Conservation (phyloP, 2,329 filamentous ascomycete species). For the Xylariales sp. region DNA sequence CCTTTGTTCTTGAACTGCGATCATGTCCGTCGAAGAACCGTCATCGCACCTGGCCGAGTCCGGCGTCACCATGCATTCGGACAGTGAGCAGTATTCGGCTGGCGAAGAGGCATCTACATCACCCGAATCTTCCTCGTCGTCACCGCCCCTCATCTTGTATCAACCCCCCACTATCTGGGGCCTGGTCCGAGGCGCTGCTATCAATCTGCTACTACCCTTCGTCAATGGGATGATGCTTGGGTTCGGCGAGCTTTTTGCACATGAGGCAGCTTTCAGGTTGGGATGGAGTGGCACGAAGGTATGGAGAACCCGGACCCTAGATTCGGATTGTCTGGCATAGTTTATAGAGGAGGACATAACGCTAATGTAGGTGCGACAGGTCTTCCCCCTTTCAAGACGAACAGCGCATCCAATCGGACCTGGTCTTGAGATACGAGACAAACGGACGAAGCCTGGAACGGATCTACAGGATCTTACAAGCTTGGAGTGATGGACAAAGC, state of each 20-base stretch:
- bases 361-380: constrained; percentile 38
- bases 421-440: constrained; percentile 74
- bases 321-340: background rate
- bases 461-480: constrained; percentile 63
- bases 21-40: constrained; percentile 48
- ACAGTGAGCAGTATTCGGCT: constrained; percentile 77
- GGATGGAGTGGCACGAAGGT: constrained; percentile 96
- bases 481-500: constrained; percentile 60
- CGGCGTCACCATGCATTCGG: constrained; percentile 72
- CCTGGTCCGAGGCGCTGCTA: constrained; percentile 79
- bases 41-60: constrained; percentile 62
- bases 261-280: constrained; percentile 87
- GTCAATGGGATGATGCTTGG: constrained; percentile 98
- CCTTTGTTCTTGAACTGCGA: too few species aligned
- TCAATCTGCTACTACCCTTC: constrained; percentile 93
- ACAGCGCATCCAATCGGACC: constrained; percentile 67
- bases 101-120: constrained; percentile 58
- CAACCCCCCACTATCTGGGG: constrained; percentile 84
- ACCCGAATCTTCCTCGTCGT: constrained; percentile 53
- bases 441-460: constrained; percentile 51
- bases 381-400: constrained; percentile 57
- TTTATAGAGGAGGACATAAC: too few species aligned
- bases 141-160: constrained; percentile 76
- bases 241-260: constrained; percentile 93
- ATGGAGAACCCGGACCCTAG: too few species aligned